Conservation (phyloP, 2,329 filamentous ascomycete species). For the Rutstroemia sp. region DNA sequence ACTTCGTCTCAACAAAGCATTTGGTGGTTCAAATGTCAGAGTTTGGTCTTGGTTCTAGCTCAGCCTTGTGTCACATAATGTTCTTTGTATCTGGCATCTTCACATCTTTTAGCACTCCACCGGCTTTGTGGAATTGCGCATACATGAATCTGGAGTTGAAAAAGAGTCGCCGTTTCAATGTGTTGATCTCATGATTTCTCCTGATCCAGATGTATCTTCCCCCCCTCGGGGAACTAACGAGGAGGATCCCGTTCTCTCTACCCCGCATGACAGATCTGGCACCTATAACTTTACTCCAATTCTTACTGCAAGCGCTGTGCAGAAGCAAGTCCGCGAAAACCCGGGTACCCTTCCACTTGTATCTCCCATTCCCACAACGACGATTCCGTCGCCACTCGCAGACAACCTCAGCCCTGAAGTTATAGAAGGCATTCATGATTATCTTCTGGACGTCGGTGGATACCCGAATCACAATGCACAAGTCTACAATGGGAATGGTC, state of each 20-base stretch:
- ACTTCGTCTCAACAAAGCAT: background rate
- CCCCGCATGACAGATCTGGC: background rate
- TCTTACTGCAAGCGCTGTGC: conserved; percentile 12
- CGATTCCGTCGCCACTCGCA: conserved; percentile 18
- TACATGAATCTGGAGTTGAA: background rate
- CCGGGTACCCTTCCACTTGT: conserved; percentile 10
- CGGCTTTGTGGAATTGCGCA: background rate
- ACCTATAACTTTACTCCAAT: conserved; percentile 16
- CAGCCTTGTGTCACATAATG: background rate
- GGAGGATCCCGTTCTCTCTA: background rate
- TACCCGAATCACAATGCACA: background rate
- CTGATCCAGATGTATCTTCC: too few species aligned
- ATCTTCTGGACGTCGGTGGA: background rate
- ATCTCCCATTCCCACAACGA: conserved; percentile 14
- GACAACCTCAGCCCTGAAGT: conserved; percentile 14
- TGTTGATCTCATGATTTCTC: too few species aligned
- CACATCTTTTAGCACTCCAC: background rate
- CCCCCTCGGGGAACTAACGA: too few species aligned
- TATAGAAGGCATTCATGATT: conserved; percentile 10
- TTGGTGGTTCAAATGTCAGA: background rate
- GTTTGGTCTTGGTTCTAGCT: background rate
- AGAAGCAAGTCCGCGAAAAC: background rate
- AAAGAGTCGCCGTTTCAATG: background rate
- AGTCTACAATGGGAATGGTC: conserved; percentile 6
- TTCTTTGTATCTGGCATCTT: background rate